Base-by-base conservation (phyloP, 1,139 yeast genomes). In the Debaryomycetaceae sp. region DNA sequence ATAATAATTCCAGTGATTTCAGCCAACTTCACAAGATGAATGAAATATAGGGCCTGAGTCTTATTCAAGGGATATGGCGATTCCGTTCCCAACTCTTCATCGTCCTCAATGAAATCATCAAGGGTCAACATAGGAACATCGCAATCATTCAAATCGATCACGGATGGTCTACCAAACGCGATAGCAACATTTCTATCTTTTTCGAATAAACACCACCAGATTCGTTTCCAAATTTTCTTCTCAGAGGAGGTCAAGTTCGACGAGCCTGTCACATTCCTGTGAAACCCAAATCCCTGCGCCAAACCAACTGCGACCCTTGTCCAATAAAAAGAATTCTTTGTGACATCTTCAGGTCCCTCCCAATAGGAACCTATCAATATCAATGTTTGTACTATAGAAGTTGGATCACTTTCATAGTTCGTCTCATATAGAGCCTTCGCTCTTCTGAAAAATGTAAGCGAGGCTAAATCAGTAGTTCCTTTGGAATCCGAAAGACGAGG, bases 261-360 rank as follows among this genome's bases (percentile, higher is more conserved):
- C n/a, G 72, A 63, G 37, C 58, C 57, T 27, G 63, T 58, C 20
- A 73, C 66, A 54, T 74, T 78, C 55, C 90, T 71, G 59, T 87
- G 93, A 55, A 87, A 74, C 1, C 95, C 95, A 61, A 83, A 82
- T 8, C 91, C 90, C 57, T 85, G 93, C 2, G 95, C 95, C 42
- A 85, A 74, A 9, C 83, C 78, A 34, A 85, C 73, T 0, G 90
- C 93, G 2, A 83, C 80, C 43, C 88, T 73, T 4, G 86, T 80
- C 95, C 95, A 87, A 61, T 84, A 86, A 59, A 78, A 84, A 2
- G 84, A 81, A 58, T 85, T 87, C 47, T 83, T 83, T 37, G 87
- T 78, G 33, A 84, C 84, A 56, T 83, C 88, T 52, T 87, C 90
- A 9, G 89, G 87, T 6, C 88, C 88, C 53, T 85, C 95, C 82